These are phyloP conservation scores for Polygonum maritimum DNA, from an alignment of 148 eudicot genomes.

Conservation along the genomic window DNA sequence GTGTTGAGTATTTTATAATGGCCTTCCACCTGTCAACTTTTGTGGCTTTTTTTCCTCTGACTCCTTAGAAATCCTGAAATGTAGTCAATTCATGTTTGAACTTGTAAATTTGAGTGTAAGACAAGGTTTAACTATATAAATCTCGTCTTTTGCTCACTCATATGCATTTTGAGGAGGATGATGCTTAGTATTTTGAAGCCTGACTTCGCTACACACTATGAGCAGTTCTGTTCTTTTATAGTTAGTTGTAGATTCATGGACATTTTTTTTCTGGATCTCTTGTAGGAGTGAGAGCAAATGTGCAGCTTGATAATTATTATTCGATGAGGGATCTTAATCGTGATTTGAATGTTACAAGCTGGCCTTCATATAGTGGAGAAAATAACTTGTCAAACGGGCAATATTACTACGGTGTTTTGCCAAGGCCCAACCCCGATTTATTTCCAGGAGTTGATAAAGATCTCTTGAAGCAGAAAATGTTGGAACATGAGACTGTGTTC, in stretches of 20 bases:
- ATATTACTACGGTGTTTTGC: constrained; percentile 31
- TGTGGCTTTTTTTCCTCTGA: not conserved
- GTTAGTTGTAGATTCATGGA: not conserved
- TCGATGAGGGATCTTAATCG: constrained; percentile 61
- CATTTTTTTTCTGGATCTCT: not conserved
- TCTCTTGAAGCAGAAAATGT: constrained; percentile 67
- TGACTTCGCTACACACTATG: not conserved
- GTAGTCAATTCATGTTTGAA: not conserved
- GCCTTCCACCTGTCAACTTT: not conserved
- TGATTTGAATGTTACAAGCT: constrained; percentile 51
- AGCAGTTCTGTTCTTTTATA: not conserved
- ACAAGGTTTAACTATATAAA: not conserved
- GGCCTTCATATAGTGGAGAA: constrained; percentile 58
- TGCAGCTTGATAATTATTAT: constrained; percentile 48
- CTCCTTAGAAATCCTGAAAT: not conserved
- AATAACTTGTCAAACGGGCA: constrained; percentile 40
- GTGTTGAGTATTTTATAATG: not conserved
- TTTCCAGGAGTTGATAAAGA: constrained; percentile 53
- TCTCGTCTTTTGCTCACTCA: not conserved
- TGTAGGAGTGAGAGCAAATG: constrained; percentile 12
- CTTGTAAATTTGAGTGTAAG: not conserved
- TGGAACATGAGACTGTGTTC: constrained; percentile 70
- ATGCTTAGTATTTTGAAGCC: no score
- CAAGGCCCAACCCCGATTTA: constrained; percentile 27
- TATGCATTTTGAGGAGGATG: not conserved